phyloP scores from a whole-genome alignment of 169 alveolate species.

The Cytauxzoon felis region DNA sequence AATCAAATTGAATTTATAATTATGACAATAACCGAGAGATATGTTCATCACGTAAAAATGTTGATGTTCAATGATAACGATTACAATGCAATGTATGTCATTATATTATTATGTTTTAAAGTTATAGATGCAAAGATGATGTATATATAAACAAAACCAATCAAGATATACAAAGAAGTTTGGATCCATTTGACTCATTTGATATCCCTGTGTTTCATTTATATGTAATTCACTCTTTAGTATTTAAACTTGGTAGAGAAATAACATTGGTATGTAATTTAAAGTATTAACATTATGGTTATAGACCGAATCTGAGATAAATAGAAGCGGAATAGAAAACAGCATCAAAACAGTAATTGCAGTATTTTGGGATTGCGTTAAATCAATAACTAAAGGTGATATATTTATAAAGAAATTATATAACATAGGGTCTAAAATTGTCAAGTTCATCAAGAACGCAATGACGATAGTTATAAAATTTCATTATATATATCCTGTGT shows the following conservation, averaged over 20 bases:
- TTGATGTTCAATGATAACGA: background rate
- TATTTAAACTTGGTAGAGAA: background rate
- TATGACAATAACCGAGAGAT: constrained; percentile 1
- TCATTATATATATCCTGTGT: background rate
- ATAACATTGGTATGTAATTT: background rate
- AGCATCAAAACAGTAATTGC: background rate
- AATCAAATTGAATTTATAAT: background rate
- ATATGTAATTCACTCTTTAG: constrained; percentile 3
- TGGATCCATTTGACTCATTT: constrained; percentile 10
- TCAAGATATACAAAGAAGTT: background rate
- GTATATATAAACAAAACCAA: background rate
- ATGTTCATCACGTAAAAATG: background rate
- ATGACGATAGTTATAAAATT: background rate
- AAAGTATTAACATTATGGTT: background rate
- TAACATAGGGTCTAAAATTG: background rate
- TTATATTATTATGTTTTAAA: background rate
- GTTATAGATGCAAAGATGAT: background rate
- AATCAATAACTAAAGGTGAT: background rate
- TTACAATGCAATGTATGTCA: background rate
- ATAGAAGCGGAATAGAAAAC: background rate
- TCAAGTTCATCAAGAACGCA: constrained; percentile 3
- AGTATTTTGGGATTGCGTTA: background rate
- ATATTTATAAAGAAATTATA: background rate
- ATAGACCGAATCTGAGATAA: background rate
- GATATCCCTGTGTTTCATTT: constrained; percentile 19